Conservation (phyloP, 2,329 filamentous ascomycete genomes). For the Pseudofabraea citricarpa region DNA sequence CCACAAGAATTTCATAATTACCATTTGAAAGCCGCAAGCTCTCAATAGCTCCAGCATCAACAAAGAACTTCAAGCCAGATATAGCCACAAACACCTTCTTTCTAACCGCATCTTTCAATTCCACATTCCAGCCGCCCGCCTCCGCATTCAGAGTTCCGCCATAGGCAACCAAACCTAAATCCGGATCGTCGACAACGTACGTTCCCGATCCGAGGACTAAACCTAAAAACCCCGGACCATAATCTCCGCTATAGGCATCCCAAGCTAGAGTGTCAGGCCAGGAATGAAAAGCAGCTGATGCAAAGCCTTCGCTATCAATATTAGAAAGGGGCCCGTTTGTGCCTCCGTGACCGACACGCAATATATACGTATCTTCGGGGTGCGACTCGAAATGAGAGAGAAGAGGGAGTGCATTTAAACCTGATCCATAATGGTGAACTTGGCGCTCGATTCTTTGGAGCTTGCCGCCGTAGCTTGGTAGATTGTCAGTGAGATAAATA, state of each 20-base stretch:
- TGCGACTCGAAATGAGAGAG: slow-evolving; percentile 45
- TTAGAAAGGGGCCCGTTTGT: slow-evolving; percentile 48
- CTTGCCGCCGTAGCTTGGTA: slow-evolving; percentile 28
- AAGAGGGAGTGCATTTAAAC: slow-evolving; percentile 50
- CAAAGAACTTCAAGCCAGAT: slow-evolving; percentile 33
- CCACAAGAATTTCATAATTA: slow-evolving; percentile 3
- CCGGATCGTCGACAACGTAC: slow-evolving; percentile 41
- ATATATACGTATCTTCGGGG: slow-evolving; percentile 41
- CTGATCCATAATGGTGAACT: slow-evolving; percentile 58
- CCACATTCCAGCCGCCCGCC: slow-evolving; percentile 26
- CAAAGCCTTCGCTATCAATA: slow-evolving; percentile 50
- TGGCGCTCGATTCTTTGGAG: slow-evolving; percentile 39
- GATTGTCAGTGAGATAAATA: too few relatives aligned
- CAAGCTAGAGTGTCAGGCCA: slow-evolving; percentile 50
- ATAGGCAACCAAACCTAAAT: slow-evolving; percentile 43
- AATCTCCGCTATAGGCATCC: slow-evolving; percentile 54
- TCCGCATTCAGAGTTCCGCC: slow-evolving; percentile 36
- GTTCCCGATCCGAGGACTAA: slow-evolving; percentile 43
- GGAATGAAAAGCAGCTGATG: slow-evolving; percentile 50
- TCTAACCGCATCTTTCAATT: slow-evolving; percentile 41
- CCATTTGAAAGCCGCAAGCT: slow-evolving; percentile 30
- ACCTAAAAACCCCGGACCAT: slow-evolving; percentile 50
- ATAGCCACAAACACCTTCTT: slow-evolving; percentile 43
- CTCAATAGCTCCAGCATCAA: slow-evolving; percentile 39
- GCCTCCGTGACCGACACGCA: slow-evolving; percentile 51